These are phyloP conservation scores for Beverwykella pulmonaria DNA, from an alignment of 495 filamentous ascomycete genomes.

Conservation along the genomic window DNA sequence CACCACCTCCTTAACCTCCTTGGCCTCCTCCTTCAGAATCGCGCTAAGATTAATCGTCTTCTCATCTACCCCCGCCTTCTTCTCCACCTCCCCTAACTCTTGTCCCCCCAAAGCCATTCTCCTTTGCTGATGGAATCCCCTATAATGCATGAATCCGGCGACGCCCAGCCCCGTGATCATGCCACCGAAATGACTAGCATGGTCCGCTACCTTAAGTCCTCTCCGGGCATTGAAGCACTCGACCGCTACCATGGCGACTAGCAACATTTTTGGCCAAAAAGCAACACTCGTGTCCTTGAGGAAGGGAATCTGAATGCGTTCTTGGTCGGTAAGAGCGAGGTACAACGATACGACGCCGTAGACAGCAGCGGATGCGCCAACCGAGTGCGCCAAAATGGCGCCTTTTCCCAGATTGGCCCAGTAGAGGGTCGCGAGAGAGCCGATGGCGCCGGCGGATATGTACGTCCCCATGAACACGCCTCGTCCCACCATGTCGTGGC, in stretches of 20 bases:
- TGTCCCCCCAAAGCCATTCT: neutral
- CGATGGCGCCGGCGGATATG: conserved; percentile 66
- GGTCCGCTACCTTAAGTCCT: conserved; percentile 1
- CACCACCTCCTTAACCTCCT: conserved; percentile 19
- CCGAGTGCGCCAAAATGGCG: conserved; percentile 5
- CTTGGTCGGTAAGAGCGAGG: conserved; percentile 15
- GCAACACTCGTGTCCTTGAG: conserved; percentile 2
- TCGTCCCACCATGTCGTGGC: conserved; percentile 87
- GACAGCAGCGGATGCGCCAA: conserved; percentile 27
- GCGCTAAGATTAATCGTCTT: conserved; percentile 16
- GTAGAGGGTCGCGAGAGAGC: conserved; percentile 48
- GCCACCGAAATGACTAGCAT: conserved; percentile 32
- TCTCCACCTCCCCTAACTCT: neutral
- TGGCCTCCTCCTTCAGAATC: conserved; percentile 18
- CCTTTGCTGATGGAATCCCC: conserved; percentile 6
- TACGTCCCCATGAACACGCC: conserved; percentile 82
- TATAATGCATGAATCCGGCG: conserved; percentile 16
- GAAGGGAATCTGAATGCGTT: conserved; percentile 25
- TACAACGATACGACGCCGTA: conserved; percentile 22
- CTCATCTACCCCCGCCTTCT: conserved; percentile 1
- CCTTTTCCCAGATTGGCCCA: conserved; percentile 26
- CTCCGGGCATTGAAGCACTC: conserved; percentile 8
- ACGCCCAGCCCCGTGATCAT: conserved; percentile 4
- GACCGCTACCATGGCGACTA: neutral
- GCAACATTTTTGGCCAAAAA: conserved; percentile 25